Evolutionary conservation across 139 green algal species (phyloP).

Genomic region (Eudorina sp.): DNA sequence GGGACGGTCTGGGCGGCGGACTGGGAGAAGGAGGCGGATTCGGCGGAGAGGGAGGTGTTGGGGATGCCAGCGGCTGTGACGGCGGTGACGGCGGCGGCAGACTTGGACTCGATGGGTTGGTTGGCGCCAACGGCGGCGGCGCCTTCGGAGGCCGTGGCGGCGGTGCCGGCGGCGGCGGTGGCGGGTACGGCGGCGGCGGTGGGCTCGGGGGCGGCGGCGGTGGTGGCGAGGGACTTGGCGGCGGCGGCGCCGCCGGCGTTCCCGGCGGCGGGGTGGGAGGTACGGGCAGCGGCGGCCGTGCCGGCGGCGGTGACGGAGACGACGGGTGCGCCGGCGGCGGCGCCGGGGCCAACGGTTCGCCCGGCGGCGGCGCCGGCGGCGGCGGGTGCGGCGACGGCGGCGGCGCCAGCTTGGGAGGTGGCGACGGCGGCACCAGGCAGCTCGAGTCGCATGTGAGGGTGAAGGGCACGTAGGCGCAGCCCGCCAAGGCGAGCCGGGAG

Average conservation of each 20-base stretch:
- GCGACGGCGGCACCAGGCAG: neutral
- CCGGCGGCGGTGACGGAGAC: no score
- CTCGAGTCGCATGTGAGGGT: neutral
- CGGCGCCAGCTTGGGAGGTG: neutral
- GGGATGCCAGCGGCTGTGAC: neutral
- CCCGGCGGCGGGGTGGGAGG: neutral
- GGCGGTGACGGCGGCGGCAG: neutral
- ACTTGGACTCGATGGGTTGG: neutral
- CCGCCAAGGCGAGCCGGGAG: neutral
- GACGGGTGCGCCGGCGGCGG: neutral
- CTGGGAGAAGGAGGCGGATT: neutral
- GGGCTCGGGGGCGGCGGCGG: neutral
- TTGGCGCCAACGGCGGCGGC: neutral
- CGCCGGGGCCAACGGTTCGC: no score
- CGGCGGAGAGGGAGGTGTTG: no score
- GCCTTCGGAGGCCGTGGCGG: neutral
- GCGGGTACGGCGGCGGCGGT: neutral
- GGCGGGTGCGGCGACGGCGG: no score
- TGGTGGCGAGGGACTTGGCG: neutral
- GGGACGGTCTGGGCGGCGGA: neutral
- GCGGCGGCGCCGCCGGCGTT: no score
- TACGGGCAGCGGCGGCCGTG: neutral
- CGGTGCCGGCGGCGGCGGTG: neutral
- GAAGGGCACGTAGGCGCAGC: constrained; percentile 33
- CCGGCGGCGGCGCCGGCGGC: no score